Evolutionary conservation across 2,329 filamentous ascomycete genomes (phyloP), one percentile per base, ranked within the genome.

Genomic region (Cordyceps fumosorosea): DNA sequence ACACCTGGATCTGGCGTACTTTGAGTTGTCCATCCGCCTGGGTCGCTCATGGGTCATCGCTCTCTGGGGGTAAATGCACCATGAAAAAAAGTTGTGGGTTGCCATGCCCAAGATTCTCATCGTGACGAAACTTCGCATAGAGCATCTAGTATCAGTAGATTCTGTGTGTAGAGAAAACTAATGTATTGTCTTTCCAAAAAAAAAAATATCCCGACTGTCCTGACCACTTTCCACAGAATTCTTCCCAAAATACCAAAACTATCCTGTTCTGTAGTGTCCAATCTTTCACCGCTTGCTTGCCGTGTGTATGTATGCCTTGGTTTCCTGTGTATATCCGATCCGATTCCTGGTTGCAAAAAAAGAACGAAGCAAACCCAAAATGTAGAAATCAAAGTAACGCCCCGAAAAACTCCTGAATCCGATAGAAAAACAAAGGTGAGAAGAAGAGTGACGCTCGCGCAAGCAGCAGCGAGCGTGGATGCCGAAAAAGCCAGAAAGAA

Each of bases 211-310:
- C 47, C 22, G 11, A 11, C 12, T 12, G 34, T 37, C 12, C 34
- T 37, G 11, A 37, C 48, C 32, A 47, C 2, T 14, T 29, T 29
- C 22, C 47, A 42, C 47, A 18, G 37, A 32, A 42, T 52, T 3
- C 8, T 40, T 42, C 16, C 45, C 3, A n/a, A n/a, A 47, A 40
- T 44, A 8, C 32, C 47, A 12, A 44, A 45, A 56, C 54, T 56
- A 42, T 52, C 47, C 45, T 59, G 56, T 59, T 40, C 56, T 51
- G 58, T 53, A 50, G 24, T 53, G 48, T 60, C 58, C 58, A 59
- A 52, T 59, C 56, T 59, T 22, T 44, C 56, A 51, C 45, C 34
- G 47, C 56, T 51, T 54, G 40, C 48, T 60, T 26, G 57, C 57
- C 29, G 29, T 29, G 57, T 37, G 40, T 40, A 8, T 26, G 12